Base-by-base conservation (phyloP, 345 rosid genomes). In the Psidium guajava region DNA sequence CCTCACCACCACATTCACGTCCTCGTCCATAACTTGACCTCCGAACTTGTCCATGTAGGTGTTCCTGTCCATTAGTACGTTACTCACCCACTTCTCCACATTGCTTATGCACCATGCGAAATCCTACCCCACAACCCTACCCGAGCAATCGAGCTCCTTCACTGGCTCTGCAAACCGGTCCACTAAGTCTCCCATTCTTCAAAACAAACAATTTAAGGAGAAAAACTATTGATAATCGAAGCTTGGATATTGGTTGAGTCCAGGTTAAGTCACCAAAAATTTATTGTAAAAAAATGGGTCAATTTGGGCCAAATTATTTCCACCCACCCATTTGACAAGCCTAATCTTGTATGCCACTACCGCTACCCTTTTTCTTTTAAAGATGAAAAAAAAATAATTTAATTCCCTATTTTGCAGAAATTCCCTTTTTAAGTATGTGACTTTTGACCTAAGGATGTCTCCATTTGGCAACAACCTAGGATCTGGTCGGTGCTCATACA, bases 201-300 rank as follows among this genome's bases (percentile, higher is more conserved):
- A 3, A 6, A 7, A 20, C 9, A 8, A 28, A 61, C 21, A 6
- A 15, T 61, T 28, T 28, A 7, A 61, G 22, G 42, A 61, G 22
- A 28, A 61, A 28, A 61, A 0, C 28, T 28, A 0, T n/a, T 15
- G 0, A 15, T 5, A 28, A 9, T 61, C 8, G 20, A 40, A 4
- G 3, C 4, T 40, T 8, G 13, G 5, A 4, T n/a, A n/a, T 28
- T 7, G 22, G 1, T 15, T 15, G 5, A 15, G 18, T 28, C 28
- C 0, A 3, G 0, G 0, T 28, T 0, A 3, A 3, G 40, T 2
- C 2, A 0, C 22, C 22, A 61, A n/a, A n/a, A n/a, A n/a, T n/a
- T 4, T 16, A 15, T 28, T 15, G 11, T 15, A n/a, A 28, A 14
- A 0, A 28, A 28, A 28, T 61, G 42, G 21, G 22, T 7, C 8